These are phyloP conservation scores for Solanum rostratum DNA, from an alignment of 257 asterid genomes.

Conservation along the genomic window DNA sequence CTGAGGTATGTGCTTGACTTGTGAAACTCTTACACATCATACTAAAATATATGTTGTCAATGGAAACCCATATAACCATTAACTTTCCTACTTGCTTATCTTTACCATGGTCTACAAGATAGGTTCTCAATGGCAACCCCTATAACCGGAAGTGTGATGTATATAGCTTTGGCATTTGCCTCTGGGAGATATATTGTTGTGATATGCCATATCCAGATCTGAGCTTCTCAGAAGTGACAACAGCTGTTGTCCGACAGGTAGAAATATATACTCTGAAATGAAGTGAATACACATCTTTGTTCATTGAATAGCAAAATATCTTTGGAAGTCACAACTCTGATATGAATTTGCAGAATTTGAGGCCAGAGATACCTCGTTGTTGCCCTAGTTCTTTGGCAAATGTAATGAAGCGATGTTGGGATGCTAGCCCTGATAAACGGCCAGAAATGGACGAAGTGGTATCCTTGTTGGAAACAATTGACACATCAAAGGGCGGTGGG, in stretches of 20 bases:
- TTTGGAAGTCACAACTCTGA: neutral
- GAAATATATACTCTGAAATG: neutral
- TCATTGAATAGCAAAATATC: neutral
- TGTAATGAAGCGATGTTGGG: slow-evolving; percentile 88
- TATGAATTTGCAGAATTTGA: slow-evolving; percentile 41
- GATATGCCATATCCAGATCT: slow-evolving; percentile 92
- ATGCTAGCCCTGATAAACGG: slow-evolving; percentile 58
- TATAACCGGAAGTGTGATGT: slow-evolving; percentile 85
- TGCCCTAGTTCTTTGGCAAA: slow-evolving; percentile 65
- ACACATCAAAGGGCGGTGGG: slow-evolving; percentile 82
- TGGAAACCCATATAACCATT: neutral
- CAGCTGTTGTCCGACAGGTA: slow-evolving; percentile 87
- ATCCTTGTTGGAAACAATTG: slow-evolving; percentile 61
- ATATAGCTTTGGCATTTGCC: slow-evolving; percentile 83
- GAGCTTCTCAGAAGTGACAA: slow-evolving; percentile 79
- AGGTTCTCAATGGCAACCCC: slow-evolving; percentile 83
- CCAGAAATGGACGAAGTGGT: slow-evolving; percentile 87
- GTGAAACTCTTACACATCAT: neutral
- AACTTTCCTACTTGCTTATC: neutral
- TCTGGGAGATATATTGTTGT: slow-evolving; percentile 93
- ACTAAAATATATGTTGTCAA: neutral
- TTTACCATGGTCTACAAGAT: neutral
- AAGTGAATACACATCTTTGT: neutral
- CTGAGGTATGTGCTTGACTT: slow-evolving; percentile 51
- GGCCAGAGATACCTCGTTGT: slow-evolving; percentile 91